phyloP scores from a whole-genome alignment of 2,329 filamentous ascomycete genomes.

The Ceratocystis huliohia region DNA sequence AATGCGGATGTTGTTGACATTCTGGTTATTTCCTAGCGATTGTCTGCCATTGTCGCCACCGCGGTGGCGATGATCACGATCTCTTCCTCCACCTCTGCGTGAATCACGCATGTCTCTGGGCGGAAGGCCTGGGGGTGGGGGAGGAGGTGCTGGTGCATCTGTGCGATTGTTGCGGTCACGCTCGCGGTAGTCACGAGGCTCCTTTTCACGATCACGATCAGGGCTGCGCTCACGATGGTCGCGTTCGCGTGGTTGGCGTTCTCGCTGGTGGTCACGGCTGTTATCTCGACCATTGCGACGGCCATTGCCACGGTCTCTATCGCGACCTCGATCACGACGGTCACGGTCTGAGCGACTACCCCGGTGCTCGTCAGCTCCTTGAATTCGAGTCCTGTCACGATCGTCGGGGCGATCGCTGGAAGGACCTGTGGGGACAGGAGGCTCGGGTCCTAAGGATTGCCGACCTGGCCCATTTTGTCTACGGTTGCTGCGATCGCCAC shows the following conservation, averaged over 20 bases:
- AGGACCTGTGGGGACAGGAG: neutral
- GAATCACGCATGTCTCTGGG: constrained; percentile 24
- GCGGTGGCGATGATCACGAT: constrained; percentile 20
- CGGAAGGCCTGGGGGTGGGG: constrained; percentile 21
- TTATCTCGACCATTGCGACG: constrained; percentile 34
- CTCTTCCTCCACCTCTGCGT: constrained; percentile 19
- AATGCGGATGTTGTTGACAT: constrained; percentile 17
- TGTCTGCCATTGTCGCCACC: constrained; percentile 7
- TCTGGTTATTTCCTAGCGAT: neutral
- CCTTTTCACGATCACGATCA: constrained; percentile 38
- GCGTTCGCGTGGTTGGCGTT: constrained; percentile 28
- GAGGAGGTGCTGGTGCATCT: constrained; percentile 23
- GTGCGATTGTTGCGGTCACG: constrained; percentile 27
- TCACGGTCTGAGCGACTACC: constrained; percentile 34
- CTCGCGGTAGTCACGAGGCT: constrained; percentile 35
- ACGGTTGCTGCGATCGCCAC: constrained; percentile 13
- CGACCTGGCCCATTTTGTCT: constrained; percentile 8
- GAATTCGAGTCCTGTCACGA: constrained; percentile 27
- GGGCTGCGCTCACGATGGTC: constrained; percentile 36
- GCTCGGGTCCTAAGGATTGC: constrained; percentile 12
- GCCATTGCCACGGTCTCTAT: constrained; percentile 29
- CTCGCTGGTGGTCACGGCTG: constrained; percentile 38
- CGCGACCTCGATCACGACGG: constrained; percentile 31
- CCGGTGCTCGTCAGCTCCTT: constrained; percentile 29
- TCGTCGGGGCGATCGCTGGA: constrained; percentile 24